Evolutionary conservation across 2,329 filamentous ascomycete genomes (phyloP).

Genomic region (Fusarium annulatum): DNA sequence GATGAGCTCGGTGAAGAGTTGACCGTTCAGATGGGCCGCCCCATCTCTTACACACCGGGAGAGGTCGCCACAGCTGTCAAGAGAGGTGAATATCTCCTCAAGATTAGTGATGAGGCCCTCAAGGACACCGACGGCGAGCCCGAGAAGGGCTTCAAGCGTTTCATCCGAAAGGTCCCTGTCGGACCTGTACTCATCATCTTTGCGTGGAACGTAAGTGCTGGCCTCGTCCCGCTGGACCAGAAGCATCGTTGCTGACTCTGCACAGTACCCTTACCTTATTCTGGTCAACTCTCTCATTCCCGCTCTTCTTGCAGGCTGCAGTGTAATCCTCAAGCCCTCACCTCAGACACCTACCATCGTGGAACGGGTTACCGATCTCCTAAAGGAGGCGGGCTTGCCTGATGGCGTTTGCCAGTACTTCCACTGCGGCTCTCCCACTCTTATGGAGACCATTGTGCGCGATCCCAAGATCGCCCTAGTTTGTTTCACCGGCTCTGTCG

Average conservation of each 20-base stretch:
- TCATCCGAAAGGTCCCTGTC: slow-evolving; percentile 87
- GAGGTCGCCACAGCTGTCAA: slow-evolving; percentile 89
- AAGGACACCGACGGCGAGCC: slow-evolving; percentile 83
- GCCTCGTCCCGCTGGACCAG: background rate
- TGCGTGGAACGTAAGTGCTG: slow-evolving; percentile 86
- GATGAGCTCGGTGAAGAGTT: slow-evolving; percentile 86
- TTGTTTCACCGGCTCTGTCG: slow-evolving; percentile 94
- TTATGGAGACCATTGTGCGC: slow-evolving; percentile 82
- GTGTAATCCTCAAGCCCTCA: slow-evolving; percentile 92
- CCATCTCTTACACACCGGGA: slow-evolving; percentile 85
- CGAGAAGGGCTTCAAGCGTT: slow-evolving; percentile 90
- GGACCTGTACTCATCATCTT: slow-evolving; percentile 91
- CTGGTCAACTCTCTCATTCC: slow-evolving; percentile 93
- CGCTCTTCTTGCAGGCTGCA: slow-evolving; percentile 89
- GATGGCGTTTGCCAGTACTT: slow-evolving; percentile 90
- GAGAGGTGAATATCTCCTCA: slow-evolving; percentile 86
- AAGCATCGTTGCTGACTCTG: slow-evolving; percentile 9
- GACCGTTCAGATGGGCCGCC: slow-evolving; percentile 94
- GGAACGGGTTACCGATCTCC: slow-evolving; percentile 82
- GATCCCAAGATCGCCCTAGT: slow-evolving; percentile 82
- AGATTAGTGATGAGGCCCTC: slow-evolving; percentile 82
- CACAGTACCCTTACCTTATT: slow-evolving; percentile 91
- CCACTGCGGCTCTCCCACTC: slow-evolving; percentile 82
- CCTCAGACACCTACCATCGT: slow-evolving; percentile 94
- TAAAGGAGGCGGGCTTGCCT: slow-evolving; percentile 83